phyloP scores from a whole-genome alignment of 108 stramenopile genomes.

The Skeletonema grethae region DNA sequence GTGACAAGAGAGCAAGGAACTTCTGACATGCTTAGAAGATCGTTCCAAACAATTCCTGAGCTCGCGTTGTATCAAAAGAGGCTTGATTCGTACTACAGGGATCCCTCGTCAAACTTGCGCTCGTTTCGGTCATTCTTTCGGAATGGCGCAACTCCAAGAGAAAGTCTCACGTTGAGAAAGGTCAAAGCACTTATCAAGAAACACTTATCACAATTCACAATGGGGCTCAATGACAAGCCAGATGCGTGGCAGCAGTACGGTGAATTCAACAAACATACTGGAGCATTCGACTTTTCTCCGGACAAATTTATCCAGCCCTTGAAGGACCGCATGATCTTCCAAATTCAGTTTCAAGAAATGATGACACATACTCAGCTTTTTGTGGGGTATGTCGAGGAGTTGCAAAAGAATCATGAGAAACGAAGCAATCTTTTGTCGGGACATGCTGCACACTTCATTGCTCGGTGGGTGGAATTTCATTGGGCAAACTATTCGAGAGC shows the following conservation, averaged over 20 bases:
- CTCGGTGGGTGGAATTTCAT: slow-evolving; percentile 33
- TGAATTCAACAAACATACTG: slow-evolving; percentile 45
- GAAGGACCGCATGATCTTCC: slow-evolving; percentile 53
- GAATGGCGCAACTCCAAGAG: slow-evolving; percentile 33
- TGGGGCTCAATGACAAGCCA: slow-evolving; percentile 33
- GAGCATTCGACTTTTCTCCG: slow-evolving; percentile 49
- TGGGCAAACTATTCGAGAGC: slow-evolving; percentile 7
- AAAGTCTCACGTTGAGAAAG: slow-evolving; percentile 46
- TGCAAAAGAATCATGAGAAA: slow-evolving; percentile 33
- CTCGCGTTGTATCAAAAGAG: slow-evolving; percentile 41
- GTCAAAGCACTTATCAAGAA: slow-evolving; percentile 42
- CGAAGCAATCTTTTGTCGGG: slow-evolving; percentile 25
- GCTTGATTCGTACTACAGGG: slow-evolving; percentile 34
- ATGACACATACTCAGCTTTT: slow-evolving; percentile 55
- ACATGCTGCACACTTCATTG: slow-evolving; percentile 37
- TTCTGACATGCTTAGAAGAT: slow-evolving; percentile 46
- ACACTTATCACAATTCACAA: slow-evolving; percentile 35
- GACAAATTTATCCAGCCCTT: slow-evolving; percentile 51
- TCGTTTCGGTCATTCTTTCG: slow-evolving; percentile 42
- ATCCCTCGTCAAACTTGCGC: slow-evolving; percentile 38
- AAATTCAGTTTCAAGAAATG: slow-evolving; percentile 58
- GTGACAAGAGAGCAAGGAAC: slow-evolving; percentile 47
- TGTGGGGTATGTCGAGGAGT: slow-evolving; percentile 51
- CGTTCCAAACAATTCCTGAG: slow-evolving; percentile 45
- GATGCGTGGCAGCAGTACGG: slow-evolving; percentile 58